Evolutionary conservation across 163 green algal genomes (phyloP), one percentile per base, ranked within the genome.

Genomic region (Coccomyxa subellipsoidea): DNA sequence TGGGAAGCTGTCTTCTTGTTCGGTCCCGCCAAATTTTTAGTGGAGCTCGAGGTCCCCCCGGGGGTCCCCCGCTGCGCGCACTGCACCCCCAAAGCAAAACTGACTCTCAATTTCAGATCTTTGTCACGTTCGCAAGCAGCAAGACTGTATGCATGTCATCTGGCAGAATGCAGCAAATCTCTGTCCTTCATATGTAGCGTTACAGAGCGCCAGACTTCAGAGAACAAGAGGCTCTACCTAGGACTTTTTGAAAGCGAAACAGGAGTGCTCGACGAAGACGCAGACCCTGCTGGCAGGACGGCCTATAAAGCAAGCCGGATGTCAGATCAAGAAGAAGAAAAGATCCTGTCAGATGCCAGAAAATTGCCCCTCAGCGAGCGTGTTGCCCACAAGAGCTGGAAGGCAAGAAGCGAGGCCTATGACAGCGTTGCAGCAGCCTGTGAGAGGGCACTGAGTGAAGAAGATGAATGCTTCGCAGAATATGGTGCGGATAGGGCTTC

Each of bases 301-400:
- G 66, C 18, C 4, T 27, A 35, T 32, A n/a, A 4, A 73, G 66
- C 18, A 8, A 8, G 27, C 66, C 10, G 15, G 69, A 96, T 96
- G 92, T 88, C 93, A 47, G 88, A 92, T 35, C 94, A 98, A 25
- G 88, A 90, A 34, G 95, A 94, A 76, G 86, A 91, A 39, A 39
- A 95, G 12, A 59, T 59, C 47, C 80, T 98, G 9, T 80, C 84
- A 5, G 90, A 92, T 10, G 93, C 94, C 25, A 92, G 90, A 36
- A 93, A 93, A 76, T 83, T 96, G n/a, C 89, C 94, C 0, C 83
- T 96, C 23, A 39, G 83, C 0, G 94, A 99, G 54, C 85, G 95
- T 12, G 82, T 95, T 0, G 90, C 80, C 0, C 94, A 98, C 90
- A 90, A 92, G 54, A 95, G 93, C 78, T 99, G 96, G 96, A 98